Base-by-base conservation (phyloP, 2,329 filamentous ascomycete species). In the Annulohypoxylon truncatum region DNA sequence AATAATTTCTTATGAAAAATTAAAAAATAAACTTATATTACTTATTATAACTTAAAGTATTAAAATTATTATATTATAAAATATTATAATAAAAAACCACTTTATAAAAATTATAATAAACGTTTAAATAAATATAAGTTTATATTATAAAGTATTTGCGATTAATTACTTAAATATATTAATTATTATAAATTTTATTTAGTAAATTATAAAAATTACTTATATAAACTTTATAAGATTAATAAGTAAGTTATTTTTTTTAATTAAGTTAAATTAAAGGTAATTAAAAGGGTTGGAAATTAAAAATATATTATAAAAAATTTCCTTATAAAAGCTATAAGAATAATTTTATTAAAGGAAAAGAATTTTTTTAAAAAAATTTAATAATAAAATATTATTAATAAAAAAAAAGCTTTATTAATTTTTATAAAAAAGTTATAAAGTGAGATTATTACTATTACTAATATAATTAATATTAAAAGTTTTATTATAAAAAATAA, bases 61-160 rank as follows among this genome's bases (percentile, higher is more conserved):
- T 54, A 54, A 54, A 42, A 15, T 10, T 54, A 54, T 42, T 54
- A 54, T 42, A 54, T 54, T 24, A 28, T 54, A 40, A 54, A 29
- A 54, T 54, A 40, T 54, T 54, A 54, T 42, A 54, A 54, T 42
- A 54, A 42, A 29, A 54, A 42, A 29, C 3, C 12, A 26, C 18
- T 54, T 28, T 54, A 54, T 54, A 54, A 54, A 20, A 54, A 54
- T 42, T 54, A 42, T 54, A 54, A 42, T 20, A 28, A 54, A 18
- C 20, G 20, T n/a, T 42, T 54, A 54, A 54, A 42, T 8, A 10
- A 9, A 8, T 54, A 54, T 54, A 52, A 52, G 38, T n/a, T 38
- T 35, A 28, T 54, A 29, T n/a, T n/a, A 40, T 26, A 20, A 35
- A 52, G n/a, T 24, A 42, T 28, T 42, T 54, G 20, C 29, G 9